phyloP scores from a whole-genome alignment of 331 rosid species.

The Quercus phellos region DNA sequence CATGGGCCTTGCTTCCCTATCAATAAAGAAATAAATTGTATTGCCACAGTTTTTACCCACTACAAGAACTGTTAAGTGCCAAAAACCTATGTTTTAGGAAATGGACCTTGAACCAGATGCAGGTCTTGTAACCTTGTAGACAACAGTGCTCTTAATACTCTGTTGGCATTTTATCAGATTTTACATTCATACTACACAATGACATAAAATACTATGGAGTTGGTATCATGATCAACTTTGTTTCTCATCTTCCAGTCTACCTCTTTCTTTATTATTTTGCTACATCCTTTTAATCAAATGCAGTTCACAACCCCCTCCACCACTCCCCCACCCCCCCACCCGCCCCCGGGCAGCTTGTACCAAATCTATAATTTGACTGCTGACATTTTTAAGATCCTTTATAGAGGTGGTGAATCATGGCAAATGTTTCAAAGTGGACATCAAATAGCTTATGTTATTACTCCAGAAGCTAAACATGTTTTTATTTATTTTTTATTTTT shows the following conservation, averaged over 20 bases:
- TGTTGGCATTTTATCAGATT: background rate
- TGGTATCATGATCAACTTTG: background rate
- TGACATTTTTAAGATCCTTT: background rate
- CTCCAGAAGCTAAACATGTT: background rate
- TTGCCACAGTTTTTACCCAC: too few relatives aligned
- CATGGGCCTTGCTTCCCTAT: too few relatives aligned
- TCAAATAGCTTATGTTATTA: background rate
- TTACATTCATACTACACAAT: background rate
- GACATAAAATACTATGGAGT: background rate
- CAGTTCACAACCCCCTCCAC: background rate
- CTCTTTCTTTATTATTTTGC: background rate
- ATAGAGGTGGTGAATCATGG: background rate
- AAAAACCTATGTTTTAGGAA: background rate
- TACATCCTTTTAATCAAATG: background rate
- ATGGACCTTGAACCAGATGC: background rate
- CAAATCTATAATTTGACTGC: background rate
- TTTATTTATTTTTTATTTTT: too few relatives aligned
- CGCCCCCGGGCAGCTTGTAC: background rate
- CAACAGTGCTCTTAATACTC: background rate
- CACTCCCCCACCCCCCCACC: too few relatives aligned
- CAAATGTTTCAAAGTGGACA: background rate
- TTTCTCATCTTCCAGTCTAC: background rate
- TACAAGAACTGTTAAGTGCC: background rate
- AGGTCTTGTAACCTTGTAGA: background rate
- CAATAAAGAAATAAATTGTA: too few relatives aligned